Evolutionary conservation across 495 filamentous ascomycete species (phyloP).

Genomic region (Penicillium mononematosum): DNA sequence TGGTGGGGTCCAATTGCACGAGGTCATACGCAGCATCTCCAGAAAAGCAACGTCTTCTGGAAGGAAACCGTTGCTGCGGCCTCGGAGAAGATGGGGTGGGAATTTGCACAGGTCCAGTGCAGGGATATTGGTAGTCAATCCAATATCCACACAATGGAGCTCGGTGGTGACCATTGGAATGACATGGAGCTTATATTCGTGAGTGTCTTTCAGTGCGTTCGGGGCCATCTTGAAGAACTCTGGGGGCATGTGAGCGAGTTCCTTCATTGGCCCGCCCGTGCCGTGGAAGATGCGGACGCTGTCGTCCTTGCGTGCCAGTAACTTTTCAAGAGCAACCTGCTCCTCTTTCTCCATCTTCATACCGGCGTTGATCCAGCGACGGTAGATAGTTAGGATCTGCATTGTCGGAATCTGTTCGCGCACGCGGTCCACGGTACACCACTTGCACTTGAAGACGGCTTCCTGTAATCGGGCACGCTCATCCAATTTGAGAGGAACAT

Average conservation of each 20-base stretch:
- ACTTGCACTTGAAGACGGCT: conserved; percentile 35
- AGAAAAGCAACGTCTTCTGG: conserved; percentile 25
- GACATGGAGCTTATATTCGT: conserved; percentile 27
- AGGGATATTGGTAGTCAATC: conserved; percentile 10
- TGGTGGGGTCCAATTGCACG: conserved; percentile 19
- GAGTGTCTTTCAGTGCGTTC: neutral
- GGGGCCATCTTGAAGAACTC: neutral
- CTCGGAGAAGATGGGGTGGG: conserved; percentile 30
- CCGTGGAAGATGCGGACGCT: conserved; percentile 19
- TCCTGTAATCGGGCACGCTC: conserved; percentile 34
- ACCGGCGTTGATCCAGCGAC: conserved; percentile 34
- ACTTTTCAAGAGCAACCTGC: conserved; percentile 21
- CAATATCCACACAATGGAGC: conserved; percentile 13
- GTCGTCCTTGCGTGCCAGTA: conserved; percentile 25
- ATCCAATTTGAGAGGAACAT: conserved; percentile 19
- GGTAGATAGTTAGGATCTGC: conserved; percentile 33
- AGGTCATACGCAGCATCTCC: conserved; percentile 38
- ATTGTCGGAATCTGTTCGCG: conserved; percentile 34
- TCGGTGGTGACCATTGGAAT: conserved; percentile 22
- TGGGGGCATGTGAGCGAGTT: neutral
- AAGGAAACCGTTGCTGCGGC: conserved; percentile 21
- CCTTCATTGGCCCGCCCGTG: conserved; percentile 1
- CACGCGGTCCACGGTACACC: conserved; percentile 40
- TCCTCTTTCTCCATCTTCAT: conserved; percentile 26
- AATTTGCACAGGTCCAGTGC: conserved; percentile 24